These are phyloP conservation scores for Coemansia sp. DNA, from an alignment of 192 early-diverging fungal genomes.

Conservation along the genomic window DNA sequence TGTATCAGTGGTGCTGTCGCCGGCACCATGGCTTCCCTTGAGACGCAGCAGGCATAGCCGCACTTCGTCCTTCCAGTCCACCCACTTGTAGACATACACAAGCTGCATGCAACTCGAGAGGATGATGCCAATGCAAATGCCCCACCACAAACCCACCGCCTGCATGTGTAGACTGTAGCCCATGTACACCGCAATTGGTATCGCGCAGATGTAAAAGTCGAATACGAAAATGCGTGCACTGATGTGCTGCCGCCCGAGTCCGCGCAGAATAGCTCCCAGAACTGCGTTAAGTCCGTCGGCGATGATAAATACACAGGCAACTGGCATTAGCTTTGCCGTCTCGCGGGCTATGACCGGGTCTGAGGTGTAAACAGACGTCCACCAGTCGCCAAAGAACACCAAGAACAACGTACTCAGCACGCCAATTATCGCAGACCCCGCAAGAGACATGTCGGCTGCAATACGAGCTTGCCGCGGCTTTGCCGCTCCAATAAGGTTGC, in stretches of 20 bases:
- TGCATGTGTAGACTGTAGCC: slow-evolving; percentile 47
- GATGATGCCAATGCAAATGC: slow-evolving; percentile 37
- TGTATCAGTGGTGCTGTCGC: background rate
- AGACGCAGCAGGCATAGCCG: slow-evolving; percentile 31
- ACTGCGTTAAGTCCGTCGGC: slow-evolving; percentile 64
- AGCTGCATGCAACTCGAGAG: slow-evolving; percentile 44
- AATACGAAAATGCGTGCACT: slow-evolving; percentile 59
- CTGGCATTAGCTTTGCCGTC: slow-evolving; percentile 72
- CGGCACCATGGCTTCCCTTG: background rate
- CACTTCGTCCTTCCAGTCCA: slow-evolving; percentile 42
- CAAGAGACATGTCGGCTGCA: slow-evolving; percentile 17
- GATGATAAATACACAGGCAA: slow-evolving; percentile 66
- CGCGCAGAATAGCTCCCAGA: slow-evolving; percentile 60
- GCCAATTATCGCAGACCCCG: slow-evolving; percentile 11
- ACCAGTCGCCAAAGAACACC: slow-evolving; percentile 32
- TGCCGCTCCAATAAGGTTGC: slow-evolving; percentile 57
- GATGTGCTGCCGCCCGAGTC: slow-evolving; percentile 57
- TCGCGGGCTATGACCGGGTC: slow-evolving; percentile 72
- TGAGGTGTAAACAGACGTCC: slow-evolving; percentile 63
- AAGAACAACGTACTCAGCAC: background rate
- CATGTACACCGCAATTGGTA: slow-evolving; percentile 60
- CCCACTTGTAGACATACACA: slow-evolving; percentile 18
- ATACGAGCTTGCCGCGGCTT: slow-evolving; percentile 27
- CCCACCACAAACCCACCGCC: slow-evolving; percentile 53
- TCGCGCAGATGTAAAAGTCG: slow-evolving; percentile 58